phyloP scores from a whole-genome alignment of 805 yeast genomes.

The Metschnikowia matae region DNA sequence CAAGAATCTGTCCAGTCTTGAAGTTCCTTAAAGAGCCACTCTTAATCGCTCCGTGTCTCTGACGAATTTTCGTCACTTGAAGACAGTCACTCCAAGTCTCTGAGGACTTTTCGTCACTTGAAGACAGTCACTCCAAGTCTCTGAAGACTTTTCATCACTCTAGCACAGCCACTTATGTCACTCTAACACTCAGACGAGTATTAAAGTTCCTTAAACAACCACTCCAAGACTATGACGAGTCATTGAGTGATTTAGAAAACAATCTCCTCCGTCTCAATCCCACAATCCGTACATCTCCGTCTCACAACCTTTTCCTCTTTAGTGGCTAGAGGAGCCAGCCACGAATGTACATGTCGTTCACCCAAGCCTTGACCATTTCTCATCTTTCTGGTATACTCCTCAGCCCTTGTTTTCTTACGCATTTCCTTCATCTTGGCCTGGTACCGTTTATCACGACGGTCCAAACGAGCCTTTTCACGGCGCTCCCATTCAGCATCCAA shows the following conservation, averaged over 20 bases:
- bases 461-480: constrained; percentile 67
- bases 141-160: too few relatives aligned
- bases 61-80: too few relatives aligned
- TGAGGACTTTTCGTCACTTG: too few relatives aligned
- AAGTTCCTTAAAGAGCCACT: too few relatives aligned
- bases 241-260: constrained; percentile 26
- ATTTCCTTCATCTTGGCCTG: constrained; percentile 76
- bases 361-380: constrained; percentile 54
- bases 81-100: too few relatives aligned
- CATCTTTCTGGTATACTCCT: constrained; percentile 70
- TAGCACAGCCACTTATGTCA: too few relatives aligned
- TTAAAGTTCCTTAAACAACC: too few relatives aligned
- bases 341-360: constrained; percentile 67
- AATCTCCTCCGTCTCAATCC: constrained; percentile 80
- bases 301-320: constrained; percentile 30
- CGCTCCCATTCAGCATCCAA: constrained; percentile 90
- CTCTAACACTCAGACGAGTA: too few relatives aligned
- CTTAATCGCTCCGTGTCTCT: too few relatives aligned
- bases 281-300: constrained; percentile 74
- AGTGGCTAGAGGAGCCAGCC: constrained; percentile 51
- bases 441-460: constrained; percentile 74
- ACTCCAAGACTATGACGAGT: too few relatives aligned
- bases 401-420: constrained; percentile 90
- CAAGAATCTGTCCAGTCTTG: too few relatives aligned
- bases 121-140: too few relatives aligned